Evolutionary conservation across 1,139 yeast species (phyloP), one percentile per base, ranked within the genome.

Genomic region (Nakaseomyces bracarensis): DNA sequence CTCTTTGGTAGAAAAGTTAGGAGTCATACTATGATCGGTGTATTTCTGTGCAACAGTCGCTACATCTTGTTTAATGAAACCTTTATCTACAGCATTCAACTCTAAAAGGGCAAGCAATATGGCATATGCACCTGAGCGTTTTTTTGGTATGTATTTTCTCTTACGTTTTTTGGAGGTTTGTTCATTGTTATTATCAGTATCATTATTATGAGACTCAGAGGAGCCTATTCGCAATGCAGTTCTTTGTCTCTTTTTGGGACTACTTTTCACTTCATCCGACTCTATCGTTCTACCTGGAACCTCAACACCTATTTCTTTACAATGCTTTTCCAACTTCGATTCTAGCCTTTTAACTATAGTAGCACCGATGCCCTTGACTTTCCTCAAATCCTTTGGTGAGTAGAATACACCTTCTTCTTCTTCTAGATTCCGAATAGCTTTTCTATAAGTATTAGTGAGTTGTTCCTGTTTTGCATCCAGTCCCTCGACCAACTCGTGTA

Each of bases 71-170:
- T 77, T 82, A 4, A 78, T 70, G 56, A 83, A 58, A 0, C 87
- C 87, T 20, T 57, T 55, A 19, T 70, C 52, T 1, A 62, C 53
- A 8, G 65, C 63, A 53, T 82, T 91, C 23, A 71, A 61, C 35
- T 75, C 67, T 41, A 74, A 68, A 11, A 91, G 62, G 0, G 82
- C 82, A 16, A 87, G 51, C 29, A 91, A 55, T 5, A 91, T 82
- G 0, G 94, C 96, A 64, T 83, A 91, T 0, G 87, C 93, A 0
- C 97, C 96, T 0, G 95, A 77, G 33, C 93, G 67, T 48, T 77
- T 77, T 36, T 72, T 70, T 1, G 98, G 98, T 0, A 89, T 72
- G 58, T 85, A 91, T 34, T 63, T 66, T 44, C 70, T 67, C 44
- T 62, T 58, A 44, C 58, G 63, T 28, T 50, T 49, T 21, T 57